phyloP scores from a whole-genome alignment of 768 basidiomycete species.

The Epithele typhae region DNA sequence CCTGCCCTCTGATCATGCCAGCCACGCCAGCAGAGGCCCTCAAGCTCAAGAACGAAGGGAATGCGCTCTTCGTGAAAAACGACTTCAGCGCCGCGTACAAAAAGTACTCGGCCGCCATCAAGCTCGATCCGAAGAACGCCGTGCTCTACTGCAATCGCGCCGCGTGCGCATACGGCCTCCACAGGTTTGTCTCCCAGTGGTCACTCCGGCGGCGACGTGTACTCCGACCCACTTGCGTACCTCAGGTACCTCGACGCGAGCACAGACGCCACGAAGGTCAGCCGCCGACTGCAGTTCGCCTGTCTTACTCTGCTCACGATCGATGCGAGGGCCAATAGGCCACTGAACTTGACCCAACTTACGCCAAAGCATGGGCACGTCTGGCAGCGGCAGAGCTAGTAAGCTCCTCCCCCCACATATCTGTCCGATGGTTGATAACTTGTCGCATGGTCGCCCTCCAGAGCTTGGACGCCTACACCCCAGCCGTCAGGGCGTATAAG shows the following conservation, averaged over 20 bases:
- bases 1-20: no score
- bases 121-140: constrained; percentile 33
- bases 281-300: no score
- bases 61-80: constrained; percentile 32
- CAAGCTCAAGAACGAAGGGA: constrained; percentile 43
- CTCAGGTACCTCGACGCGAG: no score
- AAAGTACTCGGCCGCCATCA: constrained; percentile 41
- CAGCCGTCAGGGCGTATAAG: constrained; percentile 17
- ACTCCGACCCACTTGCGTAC: no score
- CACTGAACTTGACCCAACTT: background rate
- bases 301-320: no score
- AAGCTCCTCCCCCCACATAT: no score
- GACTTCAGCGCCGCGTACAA: constrained; percentile 31
- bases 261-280: no score
- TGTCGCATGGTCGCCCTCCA: no score
- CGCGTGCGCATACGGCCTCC: constrained; percentile 34
- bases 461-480: constrained; percentile 10
- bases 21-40: constrained; percentile 18
- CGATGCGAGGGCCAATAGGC: constrained; percentile 6
- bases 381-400: background rate
- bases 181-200: constrained; percentile 31
- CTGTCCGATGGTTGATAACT: constrained; percentile 7
- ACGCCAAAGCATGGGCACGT: constrained; percentile 4
- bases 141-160: constrained; percentile 43
- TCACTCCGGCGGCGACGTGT: no score